These are phyloP conservation scores for Annona cherimola DNA, from an alignment of 164 flowering plant species.

Conservation along the genomic window DNA sequence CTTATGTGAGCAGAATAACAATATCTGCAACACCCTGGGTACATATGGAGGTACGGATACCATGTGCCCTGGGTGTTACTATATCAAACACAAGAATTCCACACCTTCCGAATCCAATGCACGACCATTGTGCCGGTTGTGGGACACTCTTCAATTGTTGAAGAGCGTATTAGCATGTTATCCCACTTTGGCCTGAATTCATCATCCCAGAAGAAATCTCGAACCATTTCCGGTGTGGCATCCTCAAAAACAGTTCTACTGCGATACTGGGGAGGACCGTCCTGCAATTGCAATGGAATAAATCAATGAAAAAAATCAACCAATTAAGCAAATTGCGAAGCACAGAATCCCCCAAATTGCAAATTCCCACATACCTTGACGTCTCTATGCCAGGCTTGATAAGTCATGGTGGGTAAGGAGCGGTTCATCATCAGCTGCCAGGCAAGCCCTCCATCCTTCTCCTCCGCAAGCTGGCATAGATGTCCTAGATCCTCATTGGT, in stretches of 20 bases:
- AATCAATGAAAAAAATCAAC: neutral
- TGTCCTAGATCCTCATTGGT: conserved; percentile 52
- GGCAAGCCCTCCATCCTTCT: conserved; percentile 75
- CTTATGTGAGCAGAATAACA: conserved; percentile 8
- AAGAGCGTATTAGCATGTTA: conserved; percentile 42
- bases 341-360: neutral
- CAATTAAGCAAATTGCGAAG: neutral
- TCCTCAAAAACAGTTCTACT: conserved; percentile 60
- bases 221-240: conserved; percentile 57
- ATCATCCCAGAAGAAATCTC: conserved; percentile 84
- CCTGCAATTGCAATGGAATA: conserved; percentile 25
- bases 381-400: conserved; percentile 85
- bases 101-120: conserved; percentile 11
- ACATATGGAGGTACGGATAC: neutral
- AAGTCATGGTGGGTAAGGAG: conserved; percentile 57
- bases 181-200: conserved; percentile 66
- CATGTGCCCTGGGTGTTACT: neutral
- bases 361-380: conserved; percentile 35
- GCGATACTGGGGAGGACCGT: conserved; percentile 70
- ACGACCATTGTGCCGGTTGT: conserved; percentile 5
- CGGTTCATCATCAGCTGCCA: conserved; percentile 84
- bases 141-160: conserved; percentile 5
- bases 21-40: neutral
- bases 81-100: neutral
- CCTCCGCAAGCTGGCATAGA: conserved; percentile 49